These are phyloP conservation scores for Kalanchoe fedtschenkoi DNA, from an alignment of 164 flowering plant genomes.

Conservation along the genomic window DNA sequence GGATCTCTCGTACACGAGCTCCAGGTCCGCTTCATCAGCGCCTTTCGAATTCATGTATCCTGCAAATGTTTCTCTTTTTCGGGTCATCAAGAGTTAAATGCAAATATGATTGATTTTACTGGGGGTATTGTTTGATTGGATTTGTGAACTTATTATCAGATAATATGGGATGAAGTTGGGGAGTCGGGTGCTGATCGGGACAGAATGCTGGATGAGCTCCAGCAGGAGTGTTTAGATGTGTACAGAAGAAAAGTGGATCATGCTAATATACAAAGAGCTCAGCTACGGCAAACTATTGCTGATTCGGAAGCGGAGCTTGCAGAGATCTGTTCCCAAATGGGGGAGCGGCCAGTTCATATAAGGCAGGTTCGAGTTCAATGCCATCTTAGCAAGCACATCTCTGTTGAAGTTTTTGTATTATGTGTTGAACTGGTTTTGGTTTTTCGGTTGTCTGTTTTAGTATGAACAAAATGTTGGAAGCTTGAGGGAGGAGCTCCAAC, in stretches of 20 bases:
- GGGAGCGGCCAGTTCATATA: conserved; percentile 38
- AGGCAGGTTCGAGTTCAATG: conserved; percentile 29
- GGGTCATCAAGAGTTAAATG: not conserved
- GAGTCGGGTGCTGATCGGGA: conserved; percentile 51
- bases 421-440: not conserved
- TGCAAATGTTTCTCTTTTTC: not conserved
- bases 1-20: not conserved
- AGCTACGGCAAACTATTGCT: conserved; percentile 50
- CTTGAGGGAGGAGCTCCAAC: conserved; percentile 63
- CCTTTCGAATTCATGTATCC: too few relatives aligned
- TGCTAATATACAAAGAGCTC: conserved; percentile 43
- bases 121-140: not conserved
- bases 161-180: conserved; percentile 87
- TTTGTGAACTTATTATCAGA: conserved; percentile 20
- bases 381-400: not conserved
- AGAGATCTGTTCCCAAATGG: conserved; percentile 50
- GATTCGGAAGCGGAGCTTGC: conserved; percentile 60
- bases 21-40: not conserved
- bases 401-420: not conserved
- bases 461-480: conserved; percentile 53
- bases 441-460: conserved; percentile 22
- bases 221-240: conserved; percentile 63
- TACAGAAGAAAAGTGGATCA: conserved; percentile 62
- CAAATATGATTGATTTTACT: too few relatives aligned
- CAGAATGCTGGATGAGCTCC: conserved; percentile 46